These are phyloP conservation scores for Hericium rajendrae DNA, from an alignment of 768 basidiomycete species.

Conservation along the genomic window DNA sequence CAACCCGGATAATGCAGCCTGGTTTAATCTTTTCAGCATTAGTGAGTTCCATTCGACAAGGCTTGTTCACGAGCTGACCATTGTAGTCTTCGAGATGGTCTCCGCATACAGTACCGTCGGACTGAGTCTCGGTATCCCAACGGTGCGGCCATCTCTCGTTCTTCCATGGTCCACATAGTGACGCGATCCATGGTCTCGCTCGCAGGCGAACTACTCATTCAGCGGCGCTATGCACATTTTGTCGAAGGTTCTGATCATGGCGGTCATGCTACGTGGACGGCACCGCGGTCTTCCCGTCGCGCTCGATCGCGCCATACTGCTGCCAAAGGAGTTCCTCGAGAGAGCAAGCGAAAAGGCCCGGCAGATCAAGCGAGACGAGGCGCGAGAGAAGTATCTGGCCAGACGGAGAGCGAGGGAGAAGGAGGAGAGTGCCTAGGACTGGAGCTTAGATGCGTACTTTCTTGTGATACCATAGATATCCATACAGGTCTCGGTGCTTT, in stretches of 20 bases:
- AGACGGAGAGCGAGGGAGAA: too few relatives aligned
- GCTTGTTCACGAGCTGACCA: slow-evolving; percentile 18
- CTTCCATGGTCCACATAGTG: slow-evolving; percentile 6
- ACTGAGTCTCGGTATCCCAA: slow-evolving; percentile 33
- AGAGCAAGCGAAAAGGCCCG: slow-evolving; percentile 2
- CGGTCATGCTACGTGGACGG: slow-evolving; percentile 72
- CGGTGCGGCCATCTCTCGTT: slow-evolving; percentile 17
- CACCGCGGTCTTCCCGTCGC: slow-evolving; percentile 65
- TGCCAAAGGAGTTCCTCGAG: slow-evolving; percentile 5
- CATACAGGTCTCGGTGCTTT: too few relatives aligned
- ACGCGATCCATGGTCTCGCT: background rate
- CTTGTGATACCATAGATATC: too few relatives aligned
- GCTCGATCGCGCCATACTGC: slow-evolving; percentile 43
- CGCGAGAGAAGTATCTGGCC: too few relatives aligned
- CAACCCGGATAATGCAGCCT: slow-evolving; percentile 19
- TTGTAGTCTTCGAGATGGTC: slow-evolving; percentile 10
- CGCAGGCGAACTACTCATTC: slow-evolving; percentile 48
- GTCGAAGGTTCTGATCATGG: slow-evolving; percentile 62
- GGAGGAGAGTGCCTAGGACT: too few relatives aligned
- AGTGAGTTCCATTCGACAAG: slow-evolving; percentile 8
- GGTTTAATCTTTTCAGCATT: slow-evolving; percentile 35
- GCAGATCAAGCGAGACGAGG: slow-evolving; percentile 1
- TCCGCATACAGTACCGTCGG: slow-evolving; percentile 27
- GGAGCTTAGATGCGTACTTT: too few relatives aligned
- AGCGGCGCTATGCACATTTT: slow-evolving; percentile 50